Evolutionary conservation across 805 yeast species (phyloP).

Genomic region (Saccharomycopsis schoenii): DNA sequence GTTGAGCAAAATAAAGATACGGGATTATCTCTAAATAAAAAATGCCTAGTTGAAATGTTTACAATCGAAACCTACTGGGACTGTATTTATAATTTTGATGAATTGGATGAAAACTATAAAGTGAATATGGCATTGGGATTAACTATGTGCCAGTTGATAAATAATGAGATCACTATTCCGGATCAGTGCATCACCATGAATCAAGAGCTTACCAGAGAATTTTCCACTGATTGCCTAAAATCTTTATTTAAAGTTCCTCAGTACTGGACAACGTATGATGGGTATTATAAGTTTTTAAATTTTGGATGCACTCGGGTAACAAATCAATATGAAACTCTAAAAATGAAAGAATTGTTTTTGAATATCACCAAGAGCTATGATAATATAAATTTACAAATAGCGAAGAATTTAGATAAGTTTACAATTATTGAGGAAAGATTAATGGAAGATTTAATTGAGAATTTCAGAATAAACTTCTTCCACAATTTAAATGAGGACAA

Average conservation of each 20-base stretch:
- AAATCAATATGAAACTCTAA: conserved; percentile 3
- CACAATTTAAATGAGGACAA: not conserved
- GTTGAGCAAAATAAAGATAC: not conserved
- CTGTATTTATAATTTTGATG: conserved; percentile 3
- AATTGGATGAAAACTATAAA: not conserved
- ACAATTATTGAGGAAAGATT: not conserved
- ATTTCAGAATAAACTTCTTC: not conserved
- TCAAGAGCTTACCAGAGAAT: not conserved
- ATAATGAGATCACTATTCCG: not conserved
- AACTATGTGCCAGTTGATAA: conserved; percentile 2
- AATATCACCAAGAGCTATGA: conserved; percentile 6
- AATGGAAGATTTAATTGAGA: not conserved
- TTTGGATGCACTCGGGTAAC: conserved; percentile 14
- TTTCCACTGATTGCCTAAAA: not conserved
- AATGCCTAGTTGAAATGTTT: not conserved
- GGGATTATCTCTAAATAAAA: not conserved
- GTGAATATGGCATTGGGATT: not conserved
- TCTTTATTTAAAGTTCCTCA: conserved; percentile 14
- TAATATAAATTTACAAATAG: not conserved
- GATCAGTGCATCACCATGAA: not conserved
- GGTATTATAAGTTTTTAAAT: conserved; percentile 11
- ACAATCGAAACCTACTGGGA: not conserved
- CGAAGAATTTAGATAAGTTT: not conserved
- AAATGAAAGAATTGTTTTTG: conserved; percentile 9
- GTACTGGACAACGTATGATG: conserved; percentile 17